Evolutionary conservation across 1,139 yeast genomes (phyloP).

Genomic region (Geotrichum histeridarum): DNA sequence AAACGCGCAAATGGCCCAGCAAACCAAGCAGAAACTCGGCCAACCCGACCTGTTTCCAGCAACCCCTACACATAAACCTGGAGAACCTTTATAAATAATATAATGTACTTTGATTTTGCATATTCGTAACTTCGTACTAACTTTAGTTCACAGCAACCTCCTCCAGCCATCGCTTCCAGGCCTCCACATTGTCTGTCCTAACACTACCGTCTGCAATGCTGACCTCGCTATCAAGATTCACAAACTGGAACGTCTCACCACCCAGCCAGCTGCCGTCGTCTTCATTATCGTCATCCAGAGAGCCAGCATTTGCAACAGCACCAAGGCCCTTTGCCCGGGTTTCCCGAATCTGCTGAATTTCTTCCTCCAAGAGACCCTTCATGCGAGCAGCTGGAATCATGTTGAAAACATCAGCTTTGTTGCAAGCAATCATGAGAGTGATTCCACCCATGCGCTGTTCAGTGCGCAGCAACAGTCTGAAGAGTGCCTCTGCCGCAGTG

Average conservation of each 20-base stretch:
- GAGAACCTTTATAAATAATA: constrained; percentile 6
- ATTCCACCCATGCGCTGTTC: constrained; percentile 46
- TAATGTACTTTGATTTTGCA: constrained; percentile 8
- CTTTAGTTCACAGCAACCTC: constrained; percentile 67
- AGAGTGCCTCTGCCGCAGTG: constrained; percentile 34
- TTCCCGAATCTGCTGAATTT: constrained; percentile 54
- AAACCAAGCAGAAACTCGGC: constrained; percentile 42
- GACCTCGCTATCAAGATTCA: constrained; percentile 66
- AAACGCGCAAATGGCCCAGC: constrained; percentile 41
- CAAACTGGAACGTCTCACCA: constrained; percentile 53
- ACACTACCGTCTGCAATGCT: constrained; percentile 71
- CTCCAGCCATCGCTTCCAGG: constrained; percentile 76
- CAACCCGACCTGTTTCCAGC: constrained; percentile 51
- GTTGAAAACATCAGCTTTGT: constrained; percentile 79
- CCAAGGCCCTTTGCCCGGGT: constrained; percentile 43
- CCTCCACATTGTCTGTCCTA: constrained; percentile 47
- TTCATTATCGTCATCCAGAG: constrained; percentile 31
- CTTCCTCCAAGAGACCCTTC: constrained; percentile 53
- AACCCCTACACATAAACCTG: constrained; percentile 42
- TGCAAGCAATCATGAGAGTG: constrained; percentile 70
- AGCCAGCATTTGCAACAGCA: constrained; percentile 42
- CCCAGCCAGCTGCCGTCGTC: constrained; percentile 46
- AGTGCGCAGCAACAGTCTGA: constrained; percentile 31
- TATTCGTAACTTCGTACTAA: constrained; percentile 9
- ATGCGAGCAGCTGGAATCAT: constrained; percentile 66